Conservation (phyloP, 2,329 filamentous ascomycete genomes). For the Epicoccum sorghinum region DNA sequence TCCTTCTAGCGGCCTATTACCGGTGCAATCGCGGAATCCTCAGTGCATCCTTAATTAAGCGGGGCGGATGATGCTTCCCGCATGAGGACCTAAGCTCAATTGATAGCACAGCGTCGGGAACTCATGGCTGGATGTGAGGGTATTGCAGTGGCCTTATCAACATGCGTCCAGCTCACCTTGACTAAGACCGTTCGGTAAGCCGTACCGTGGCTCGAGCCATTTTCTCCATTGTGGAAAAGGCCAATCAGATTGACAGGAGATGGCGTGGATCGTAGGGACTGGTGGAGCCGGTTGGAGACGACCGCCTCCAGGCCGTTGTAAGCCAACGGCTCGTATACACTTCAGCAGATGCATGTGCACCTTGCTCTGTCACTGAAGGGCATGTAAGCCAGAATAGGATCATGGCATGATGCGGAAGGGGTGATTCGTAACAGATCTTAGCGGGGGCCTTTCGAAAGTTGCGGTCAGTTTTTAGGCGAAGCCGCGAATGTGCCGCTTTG, state of each 20-base stretch:
- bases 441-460: too few species aligned
- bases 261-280: conserved; percentile 7
- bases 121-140: conserved; percentile 23
- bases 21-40: conserved; percentile 25
- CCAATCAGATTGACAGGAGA: conserved; percentile 11
- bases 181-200: conserved; percentile 46
- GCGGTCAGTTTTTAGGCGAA: too few species aligned
- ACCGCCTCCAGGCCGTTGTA: too few species aligned
- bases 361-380: too few species aligned
- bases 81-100: conserved; percentile 26
- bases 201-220: conserved; percentile 18
- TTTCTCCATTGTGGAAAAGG: neutral
- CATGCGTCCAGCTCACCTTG: conserved; percentile 33
- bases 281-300: conserved; percentile 1
- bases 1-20: conserved; percentile 20
- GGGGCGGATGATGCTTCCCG: conserved; percentile 25
- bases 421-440: neutral
- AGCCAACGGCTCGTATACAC: too few species aligned
- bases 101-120: conserved; percentile 22
- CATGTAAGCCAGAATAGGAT: too few species aligned
- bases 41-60: conserved; percentile 21
- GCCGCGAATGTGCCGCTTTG: too few species aligned
- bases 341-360: too few species aligned
- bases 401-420: too few species aligned
- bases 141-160: conserved; percentile 42